phyloP scores from a whole-genome alignment of 83 land plant genomes.

The Diphasiastrum complanatum region DNA sequence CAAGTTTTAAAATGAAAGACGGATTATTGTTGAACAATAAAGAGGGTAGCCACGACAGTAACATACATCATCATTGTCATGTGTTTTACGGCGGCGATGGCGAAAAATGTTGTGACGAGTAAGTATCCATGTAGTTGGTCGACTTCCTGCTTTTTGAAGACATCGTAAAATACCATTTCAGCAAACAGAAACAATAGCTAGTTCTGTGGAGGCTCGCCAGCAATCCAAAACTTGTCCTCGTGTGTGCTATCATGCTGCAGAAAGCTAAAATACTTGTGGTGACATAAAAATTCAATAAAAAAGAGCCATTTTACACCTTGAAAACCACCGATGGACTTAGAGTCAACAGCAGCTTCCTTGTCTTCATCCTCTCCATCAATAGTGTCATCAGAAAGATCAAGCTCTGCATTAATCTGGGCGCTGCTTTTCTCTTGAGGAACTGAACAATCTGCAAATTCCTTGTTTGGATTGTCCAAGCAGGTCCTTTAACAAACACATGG shows the following conservation, averaged over 20 bases:
- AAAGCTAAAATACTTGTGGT: neutral
- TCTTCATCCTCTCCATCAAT: conserved; percentile 45
- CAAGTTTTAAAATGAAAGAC: no score
- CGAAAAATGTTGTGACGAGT: conserved; percentile 57
- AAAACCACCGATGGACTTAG: conserved; percentile 13
- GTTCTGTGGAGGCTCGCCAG: no score
- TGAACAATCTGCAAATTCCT: conserved; percentile 64
- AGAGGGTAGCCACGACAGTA: neutral
- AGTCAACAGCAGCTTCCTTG: conserved; percentile 22
- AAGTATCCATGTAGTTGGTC: conserved; percentile 44
- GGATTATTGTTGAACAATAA: no score
- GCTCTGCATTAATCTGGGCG: conserved; percentile 73
- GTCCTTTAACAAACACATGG: conserved; percentile 45
- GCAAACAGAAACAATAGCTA: no score
- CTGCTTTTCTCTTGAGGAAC: conserved; percentile 83
- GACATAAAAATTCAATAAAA: neutral
- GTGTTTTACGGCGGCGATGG: conserved; percentile 61
- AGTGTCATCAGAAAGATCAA: conserved; percentile 67
- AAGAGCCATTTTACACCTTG: conserved; percentile 13
- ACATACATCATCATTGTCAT: conserved; percentile 73
- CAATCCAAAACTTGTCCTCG: no score
- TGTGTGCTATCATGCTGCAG: no score
- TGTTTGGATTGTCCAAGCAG: conserved; percentile 76
- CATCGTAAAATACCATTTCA: no score
- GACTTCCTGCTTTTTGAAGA: conserved; percentile 35